Conservation (phyloP, 495 filamentous ascomycete species). For the Aspergillus sclerotioniger region DNA sequence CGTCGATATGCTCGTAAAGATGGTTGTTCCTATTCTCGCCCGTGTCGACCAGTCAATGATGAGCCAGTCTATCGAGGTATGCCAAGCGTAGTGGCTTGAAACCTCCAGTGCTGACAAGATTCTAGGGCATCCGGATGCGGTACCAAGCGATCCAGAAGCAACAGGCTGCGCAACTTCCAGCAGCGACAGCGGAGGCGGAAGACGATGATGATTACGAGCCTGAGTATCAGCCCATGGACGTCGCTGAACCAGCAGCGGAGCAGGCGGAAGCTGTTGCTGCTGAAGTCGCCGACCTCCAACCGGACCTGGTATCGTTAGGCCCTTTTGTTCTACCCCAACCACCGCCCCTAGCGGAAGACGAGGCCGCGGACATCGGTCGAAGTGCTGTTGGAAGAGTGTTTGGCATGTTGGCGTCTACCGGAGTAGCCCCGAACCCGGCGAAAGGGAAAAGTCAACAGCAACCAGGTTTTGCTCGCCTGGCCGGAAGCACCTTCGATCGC, state of each 20-base stretch:
- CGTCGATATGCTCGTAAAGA: slow-evolving; percentile 67
- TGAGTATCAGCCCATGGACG: slow-evolving; percentile 71
- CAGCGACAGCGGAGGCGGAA: slow-evolving; percentile 51
- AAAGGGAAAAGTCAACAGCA: slow-evolving; percentile 39
- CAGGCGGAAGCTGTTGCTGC: slow-evolving; percentile 65
- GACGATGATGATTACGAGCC: slow-evolving; percentile 91
- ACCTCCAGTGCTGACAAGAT: slow-evolving; percentile 25
- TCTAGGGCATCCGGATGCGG: slow-evolving; percentile 46
- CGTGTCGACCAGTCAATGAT: slow-evolving; percentile 61
- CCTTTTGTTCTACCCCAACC: slow-evolving; percentile 80
- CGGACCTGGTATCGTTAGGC: slow-evolving; percentile 57
- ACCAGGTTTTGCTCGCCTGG: slow-evolving; percentile 74
- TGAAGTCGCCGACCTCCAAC: slow-evolving; percentile 48
- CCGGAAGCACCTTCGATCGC: slow-evolving; percentile 79
- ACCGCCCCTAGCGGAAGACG: slow-evolving; percentile 63
- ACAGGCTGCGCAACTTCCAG: slow-evolving; percentile 16
- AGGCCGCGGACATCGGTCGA: slow-evolving; percentile 65
- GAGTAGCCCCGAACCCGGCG: slow-evolving; percentile 56
- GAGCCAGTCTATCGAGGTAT: slow-evolving; percentile 64
- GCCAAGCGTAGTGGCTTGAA: slow-evolving; percentile 2
- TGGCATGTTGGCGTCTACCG: slow-evolving; percentile 65
- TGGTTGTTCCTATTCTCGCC: slow-evolving; percentile 68
- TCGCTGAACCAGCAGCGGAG: slow-evolving; percentile 68
- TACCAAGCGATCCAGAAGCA: slow-evolving; percentile 30
- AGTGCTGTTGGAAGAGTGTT: slow-evolving; percentile 74